Percentiles rank a stretch among this genome's conserved stretches.
Evolutionary conservation across 2,329 filamentous ascomycete genomes (phyloP).

Genomic region (Epichloe sibirici): DNA sequence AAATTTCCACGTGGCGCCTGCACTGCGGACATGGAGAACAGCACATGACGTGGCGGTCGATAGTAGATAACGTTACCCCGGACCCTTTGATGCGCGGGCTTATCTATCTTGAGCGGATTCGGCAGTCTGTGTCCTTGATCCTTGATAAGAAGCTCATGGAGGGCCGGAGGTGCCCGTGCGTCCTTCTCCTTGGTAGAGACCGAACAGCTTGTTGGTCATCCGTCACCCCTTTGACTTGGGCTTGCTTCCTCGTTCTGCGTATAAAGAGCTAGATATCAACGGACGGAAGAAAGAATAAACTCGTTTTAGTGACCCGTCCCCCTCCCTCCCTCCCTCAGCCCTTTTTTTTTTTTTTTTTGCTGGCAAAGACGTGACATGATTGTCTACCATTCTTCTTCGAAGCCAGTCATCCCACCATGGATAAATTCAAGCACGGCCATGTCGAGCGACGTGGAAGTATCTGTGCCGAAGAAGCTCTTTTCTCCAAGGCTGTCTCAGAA

Average conservation of each 20-base stretch:
- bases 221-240: background rate
- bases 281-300: background rate
- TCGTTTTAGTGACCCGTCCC: background rate
- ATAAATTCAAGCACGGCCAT: background rate
- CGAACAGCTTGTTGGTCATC: background rate
- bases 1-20: background rate
- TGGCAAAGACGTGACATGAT: background rate
- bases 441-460: background rate
- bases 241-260: background rate
- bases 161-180: background rate
- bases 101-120: no score
- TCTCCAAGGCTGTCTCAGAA: background rate
- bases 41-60: no score
- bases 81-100: no score
- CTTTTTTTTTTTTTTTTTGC: background rate
- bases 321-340: background rate
- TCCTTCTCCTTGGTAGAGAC: background rate
- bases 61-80: no score
- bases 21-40: no score
- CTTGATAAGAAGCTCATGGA: background rate
- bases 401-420: slow-evolving; percentile 4
- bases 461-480: background rate
- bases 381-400: background rate
- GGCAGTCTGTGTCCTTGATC: background rate
- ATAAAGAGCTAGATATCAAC: background rate